These are phyloP conservation scores for Eryngium alpinum DNA, from an alignment of 140 eudicot species.

Conservation along the genomic window DNA sequence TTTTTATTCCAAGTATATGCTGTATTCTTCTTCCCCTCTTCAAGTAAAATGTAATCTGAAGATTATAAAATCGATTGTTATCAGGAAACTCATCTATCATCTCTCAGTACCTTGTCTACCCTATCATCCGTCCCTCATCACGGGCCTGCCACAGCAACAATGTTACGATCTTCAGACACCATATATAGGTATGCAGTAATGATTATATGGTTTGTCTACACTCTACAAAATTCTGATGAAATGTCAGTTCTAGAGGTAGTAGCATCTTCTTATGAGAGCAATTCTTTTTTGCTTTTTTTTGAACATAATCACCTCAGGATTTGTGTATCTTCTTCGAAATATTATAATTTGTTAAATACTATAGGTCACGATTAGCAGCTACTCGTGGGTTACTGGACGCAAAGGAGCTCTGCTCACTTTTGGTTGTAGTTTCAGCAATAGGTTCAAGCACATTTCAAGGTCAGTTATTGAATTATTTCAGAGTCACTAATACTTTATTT, in stretches of 20 bases:
- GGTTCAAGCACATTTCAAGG: conserved; percentile 35
- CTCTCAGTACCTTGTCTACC: conserved; percentile 17
- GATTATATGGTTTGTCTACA: background rate
- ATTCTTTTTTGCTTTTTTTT: background rate
- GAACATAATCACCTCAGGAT: background rate
- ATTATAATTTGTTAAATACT: conserved; percentile 5
- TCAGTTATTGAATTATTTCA: background rate
- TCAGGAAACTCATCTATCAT: conserved; percentile 25
- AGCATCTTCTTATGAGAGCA: background rate
- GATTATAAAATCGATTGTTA: background rate
- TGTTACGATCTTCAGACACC: conserved; percentile 25
- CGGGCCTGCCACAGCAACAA: conserved; percentile 7
- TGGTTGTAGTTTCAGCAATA: conserved; percentile 44
- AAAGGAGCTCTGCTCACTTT: conserved; percentile 43
- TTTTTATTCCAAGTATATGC: background rate
- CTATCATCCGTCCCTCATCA: conserved; percentile 15
- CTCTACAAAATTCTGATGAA: background rate
- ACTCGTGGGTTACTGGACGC: conserved; percentile 33
- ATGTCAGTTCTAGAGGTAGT: background rate
- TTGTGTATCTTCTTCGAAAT: background rate
- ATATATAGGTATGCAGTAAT: conserved; percentile 32
- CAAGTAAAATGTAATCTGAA: background rate
- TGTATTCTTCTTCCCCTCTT: background rate
- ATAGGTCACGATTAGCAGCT: conserved; percentile 42
- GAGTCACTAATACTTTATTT: no score